These are phyloP conservation scores for Penicillium cataractarum DNA, from an alignment of 495 filamentous ascomycete species.

Conservation along the genomic window DNA sequence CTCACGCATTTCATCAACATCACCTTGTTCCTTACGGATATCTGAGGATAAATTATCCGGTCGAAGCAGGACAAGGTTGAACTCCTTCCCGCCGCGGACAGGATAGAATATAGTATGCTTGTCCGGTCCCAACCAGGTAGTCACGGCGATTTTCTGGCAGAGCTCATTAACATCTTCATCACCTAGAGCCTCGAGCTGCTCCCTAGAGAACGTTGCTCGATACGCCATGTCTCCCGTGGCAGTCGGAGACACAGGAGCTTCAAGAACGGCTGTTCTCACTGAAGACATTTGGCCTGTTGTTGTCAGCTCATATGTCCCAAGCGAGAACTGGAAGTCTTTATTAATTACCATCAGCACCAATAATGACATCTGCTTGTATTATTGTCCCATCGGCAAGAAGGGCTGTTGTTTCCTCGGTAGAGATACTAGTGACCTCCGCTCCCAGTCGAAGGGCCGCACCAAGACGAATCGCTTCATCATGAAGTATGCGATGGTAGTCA, in stretches of 20 bases:
- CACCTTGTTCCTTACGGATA: background rate
- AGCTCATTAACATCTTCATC: background rate
- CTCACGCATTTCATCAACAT: background rate
- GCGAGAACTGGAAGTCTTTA: background rate
- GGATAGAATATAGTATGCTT: constrained; percentile 64
- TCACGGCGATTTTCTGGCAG: constrained; percentile 9
- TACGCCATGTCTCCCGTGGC: background rate
- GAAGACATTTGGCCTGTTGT: background rate
- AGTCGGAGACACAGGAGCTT: background rate
- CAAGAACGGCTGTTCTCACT: background rate
- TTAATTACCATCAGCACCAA: background rate
- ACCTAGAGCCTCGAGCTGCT: background rate
- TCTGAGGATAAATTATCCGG: background rate
- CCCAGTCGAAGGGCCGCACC: background rate
- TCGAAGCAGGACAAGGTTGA: constrained; percentile 60
- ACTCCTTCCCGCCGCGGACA: constrained; percentile 55
- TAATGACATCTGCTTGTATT: background rate
- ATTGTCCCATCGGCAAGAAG: background rate
- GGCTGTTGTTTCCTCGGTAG: background rate
- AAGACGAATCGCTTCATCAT: background rate
- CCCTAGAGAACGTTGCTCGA: background rate
- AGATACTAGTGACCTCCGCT: background rate
- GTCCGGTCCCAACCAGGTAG: constrained; percentile 62
- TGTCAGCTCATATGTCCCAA: background rate
- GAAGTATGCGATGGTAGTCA: background rate